phyloP scores from a whole-genome alignment of 345 rosid species.

The Chamaenerion angustifolium region DNA sequence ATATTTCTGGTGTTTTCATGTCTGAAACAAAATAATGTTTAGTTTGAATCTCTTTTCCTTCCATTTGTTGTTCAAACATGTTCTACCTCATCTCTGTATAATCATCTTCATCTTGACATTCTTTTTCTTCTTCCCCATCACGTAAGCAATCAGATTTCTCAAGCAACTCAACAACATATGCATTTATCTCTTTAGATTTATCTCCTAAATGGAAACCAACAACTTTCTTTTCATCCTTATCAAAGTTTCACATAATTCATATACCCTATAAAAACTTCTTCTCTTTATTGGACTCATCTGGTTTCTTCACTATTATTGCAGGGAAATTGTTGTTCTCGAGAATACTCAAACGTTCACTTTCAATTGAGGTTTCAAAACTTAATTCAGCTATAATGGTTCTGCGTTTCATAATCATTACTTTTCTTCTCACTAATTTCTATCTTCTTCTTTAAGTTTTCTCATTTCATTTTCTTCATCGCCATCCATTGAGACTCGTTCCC shows the following conservation, averaged over 20 bases:
- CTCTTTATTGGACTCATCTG: background rate
- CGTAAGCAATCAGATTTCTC: no score
- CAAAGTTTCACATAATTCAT: conserved; percentile 9
- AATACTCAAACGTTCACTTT: conserved; percentile 18
- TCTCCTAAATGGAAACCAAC: no score
- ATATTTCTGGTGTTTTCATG: no score
- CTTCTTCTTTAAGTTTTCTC: no score
- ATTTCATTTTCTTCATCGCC: no score
- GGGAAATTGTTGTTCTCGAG: conserved; percentile 18
- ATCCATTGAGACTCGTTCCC: conserved; percentile 22
- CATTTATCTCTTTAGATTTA: no score
- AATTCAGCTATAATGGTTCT: conserved; percentile 9
- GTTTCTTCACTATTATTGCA: conserved; percentile 9
- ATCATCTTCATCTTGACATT: conserved; percentile 7
- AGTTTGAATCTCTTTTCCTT: conserved; percentile 3
- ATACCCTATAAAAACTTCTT: conserved; percentile 9
- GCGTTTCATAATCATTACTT: no score
- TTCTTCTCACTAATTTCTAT: no score
- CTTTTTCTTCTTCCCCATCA: conserved; percentile 8
- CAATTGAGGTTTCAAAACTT: conserved; percentile 16
- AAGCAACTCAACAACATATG: no score
- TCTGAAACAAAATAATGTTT: conserved; percentile 1
- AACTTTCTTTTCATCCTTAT: no score
- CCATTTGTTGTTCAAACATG: conserved; percentile 1
- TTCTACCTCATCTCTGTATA: conserved; percentile 2